These are phyloP conservation scores for Bifiguratus adelaidae DNA, from an alignment of 192 early-diverging fungal genomes.

Conservation along the genomic window DNA sequence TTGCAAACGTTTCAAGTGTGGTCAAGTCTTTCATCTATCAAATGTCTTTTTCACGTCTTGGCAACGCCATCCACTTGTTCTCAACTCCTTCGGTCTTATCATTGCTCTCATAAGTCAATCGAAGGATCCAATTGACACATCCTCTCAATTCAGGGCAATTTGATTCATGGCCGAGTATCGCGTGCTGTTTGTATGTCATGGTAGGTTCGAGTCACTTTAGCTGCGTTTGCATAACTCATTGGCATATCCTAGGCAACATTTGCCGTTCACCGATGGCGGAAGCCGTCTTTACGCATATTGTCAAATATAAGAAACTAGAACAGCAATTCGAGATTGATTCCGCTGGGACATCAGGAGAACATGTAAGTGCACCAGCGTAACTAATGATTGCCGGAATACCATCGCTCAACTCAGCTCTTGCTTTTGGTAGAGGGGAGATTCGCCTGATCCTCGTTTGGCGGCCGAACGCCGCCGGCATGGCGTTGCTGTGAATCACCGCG, in stretches of 20 bases:
- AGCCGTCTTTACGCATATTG: slow-evolving; percentile 74
- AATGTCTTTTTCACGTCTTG: too few species aligned
- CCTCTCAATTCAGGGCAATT: too few species aligned
- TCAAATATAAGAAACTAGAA: slow-evolving; percentile 43
- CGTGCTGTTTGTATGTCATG: slow-evolving; percentile 10
- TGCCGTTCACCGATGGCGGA: slow-evolving; percentile 77
- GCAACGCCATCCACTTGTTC: too few species aligned
- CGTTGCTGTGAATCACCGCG: slow-evolving; percentile 65
- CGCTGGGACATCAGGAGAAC: slow-evolving; percentile 77
- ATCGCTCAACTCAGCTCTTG: not conserved
- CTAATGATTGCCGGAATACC: too few species aligned
- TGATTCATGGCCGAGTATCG: too few species aligned
- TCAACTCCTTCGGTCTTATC: too few species aligned
- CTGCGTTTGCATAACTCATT: not conserved
- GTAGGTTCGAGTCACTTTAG: slow-evolving; percentile 1
- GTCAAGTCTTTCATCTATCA: too few species aligned
- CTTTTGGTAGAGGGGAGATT: slow-evolving; percentile 35
- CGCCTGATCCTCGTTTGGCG: slow-evolving; percentile 60
- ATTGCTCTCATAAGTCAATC: too few species aligned
- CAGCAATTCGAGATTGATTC: slow-evolving; percentile 68
- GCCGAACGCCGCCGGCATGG: slow-evolving; percentile 56
- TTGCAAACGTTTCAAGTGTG: too few species aligned
- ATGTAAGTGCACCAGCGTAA: slow-evolving; percentile 44
- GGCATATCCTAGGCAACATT: slow-evolving; percentile 16
- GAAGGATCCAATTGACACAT: too few species aligned